Base-by-base conservation (phyloP, 768 basidiomycete species). In the Lentinula sp. region DNA sequence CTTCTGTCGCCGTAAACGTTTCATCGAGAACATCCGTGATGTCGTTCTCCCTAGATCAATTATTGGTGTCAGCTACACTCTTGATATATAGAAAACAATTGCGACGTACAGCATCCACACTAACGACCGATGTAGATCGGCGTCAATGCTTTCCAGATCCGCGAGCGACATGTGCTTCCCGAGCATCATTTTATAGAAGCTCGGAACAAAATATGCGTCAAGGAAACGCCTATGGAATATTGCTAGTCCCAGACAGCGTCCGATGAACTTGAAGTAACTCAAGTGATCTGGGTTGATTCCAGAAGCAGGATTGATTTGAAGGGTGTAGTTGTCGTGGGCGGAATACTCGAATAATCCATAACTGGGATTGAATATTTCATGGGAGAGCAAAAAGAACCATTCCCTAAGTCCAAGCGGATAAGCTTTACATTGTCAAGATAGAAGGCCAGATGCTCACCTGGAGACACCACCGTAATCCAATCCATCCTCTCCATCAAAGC, bases 261-360 rank as follows among this genome's bases (percentile, higher is more conserved):
- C 90, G 43, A 90, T 88, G 69, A 92, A 91, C 71, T 86, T 89
- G 80, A 89, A 92, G 68, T 91, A 91, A 64, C 84, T 86, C 61
- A 89, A 74, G 66, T 89, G 87, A 61, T 91, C 89, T 1, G 87
- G 87, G 61, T 90, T 90, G 62, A 91, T 83, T 21, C 82, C 85
- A 1, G 87, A 88, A 46, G 84, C 84, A 32, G 87, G 86, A 64
- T 91, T 91, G 70, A 91, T 88, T 72, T 90, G 87, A 3, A 91
- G 80, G 0, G 89, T 89, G 66, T 90, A 91, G 65, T 88, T 88
- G 75, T 91, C 90, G 66, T 86, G 85, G 3, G 87, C 79, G 0
- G 89, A 89, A 66, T 91, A 92, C 69, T 91, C 86, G 67, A 91
- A 91, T 39, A 91, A 72, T n/a, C 89, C 89, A 61, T 91, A 91